Evolutionary conservation across 257 asterid species (phyloP), one percentile per base, ranked within the genome.

Genomic region (Solanum bukasovii): DNA sequence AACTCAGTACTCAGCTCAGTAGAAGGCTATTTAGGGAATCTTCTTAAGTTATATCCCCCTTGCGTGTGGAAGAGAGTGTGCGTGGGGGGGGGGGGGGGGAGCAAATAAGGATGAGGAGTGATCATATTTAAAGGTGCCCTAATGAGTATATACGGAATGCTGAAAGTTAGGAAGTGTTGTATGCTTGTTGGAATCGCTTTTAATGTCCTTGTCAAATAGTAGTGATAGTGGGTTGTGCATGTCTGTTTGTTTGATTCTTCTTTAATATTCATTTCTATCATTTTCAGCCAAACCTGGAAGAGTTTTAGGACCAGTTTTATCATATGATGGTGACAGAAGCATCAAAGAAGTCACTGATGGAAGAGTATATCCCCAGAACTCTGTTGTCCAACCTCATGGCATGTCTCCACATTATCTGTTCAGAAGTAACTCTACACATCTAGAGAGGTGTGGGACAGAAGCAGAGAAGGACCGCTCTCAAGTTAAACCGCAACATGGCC

Each of bases 221-320:
- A 9, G 13, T 82, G 18, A 82, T 49, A 67, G 44, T 82, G 70
- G 86, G 21, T 21, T 74, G 23, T 9, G 84, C 49, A 4, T 86
- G 65, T 71, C 27, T 71, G 84, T 13, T 20, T 71, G 84, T 33
- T 20, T 12, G 81, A 38, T 33, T 87, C 34, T 67, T 31, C 63
- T 35, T 59, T 63, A 38, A 88, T 84, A 37, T 77, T 40, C 40
- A 61, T 42, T 73, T 79, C 65, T n/a, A 52, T 46, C 38, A 75
- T 87, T 75, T 92, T 88, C 91, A 93, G 96, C 90, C 63, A 93
- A 93, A 88, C 92, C 94, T 14, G 96, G 94, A 87, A 90, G 94
- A 90, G 91, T 88, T 44, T 91, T 89, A 8, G 96, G 96, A 33
- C 96, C 98, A n/a, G 95, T 93, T 91, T 38, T 95, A 87, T 94